These are phyloP conservation scores for Hypoxylon sp. DNA, from an alignment of 2,329 filamentous ascomycete species.

Conservation along the genomic window DNA sequence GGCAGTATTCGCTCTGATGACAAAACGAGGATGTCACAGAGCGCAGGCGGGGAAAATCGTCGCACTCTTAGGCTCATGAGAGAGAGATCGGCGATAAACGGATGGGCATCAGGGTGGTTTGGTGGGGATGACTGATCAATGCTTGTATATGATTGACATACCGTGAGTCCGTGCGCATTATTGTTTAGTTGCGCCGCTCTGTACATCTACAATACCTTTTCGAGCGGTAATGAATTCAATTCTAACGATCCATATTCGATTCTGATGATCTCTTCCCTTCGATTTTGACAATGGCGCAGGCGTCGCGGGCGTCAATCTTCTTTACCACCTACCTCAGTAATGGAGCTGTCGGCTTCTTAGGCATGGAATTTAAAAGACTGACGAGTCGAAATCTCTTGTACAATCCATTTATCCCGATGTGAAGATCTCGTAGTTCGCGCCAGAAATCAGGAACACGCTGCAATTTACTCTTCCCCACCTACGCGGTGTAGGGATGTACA, in stretches of 20 bases:
- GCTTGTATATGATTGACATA: slow-evolving; percentile 38
- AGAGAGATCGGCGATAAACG: too few relatives aligned
- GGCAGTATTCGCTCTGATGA: not conserved
- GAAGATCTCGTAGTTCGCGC: not conserved
- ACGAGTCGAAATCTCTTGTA: too few relatives aligned
- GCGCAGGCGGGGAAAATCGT: slow-evolving; percentile 8
- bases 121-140: slow-evolving; percentile 16
- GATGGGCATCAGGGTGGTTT: too few relatives aligned
- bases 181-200: slow-evolving; percentile 16
- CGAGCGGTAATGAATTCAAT: slow-evolving; percentile 21
- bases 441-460: not conserved
- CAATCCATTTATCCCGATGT: not conserved
- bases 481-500: too few relatives aligned
- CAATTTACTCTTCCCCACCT: too few relatives aligned
- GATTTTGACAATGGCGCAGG: not conserved
- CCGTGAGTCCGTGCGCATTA: slow-evolving; percentile 16
- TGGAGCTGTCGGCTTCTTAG: not conserved
- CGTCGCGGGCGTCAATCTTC: not conserved
- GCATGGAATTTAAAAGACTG: not conserved
- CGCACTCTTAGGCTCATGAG: slow-evolving; percentile 2
- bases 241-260: not conserved
- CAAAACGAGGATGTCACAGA: not conserved
- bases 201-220: slow-evolving; percentile 35
- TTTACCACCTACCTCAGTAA: too few relatives aligned
- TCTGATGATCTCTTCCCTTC: not conserved